Evolutionary conservation across 2,329 filamentous ascomycete species (phyloP).

Genomic region (Tolypocladium paradoxum): DNA sequence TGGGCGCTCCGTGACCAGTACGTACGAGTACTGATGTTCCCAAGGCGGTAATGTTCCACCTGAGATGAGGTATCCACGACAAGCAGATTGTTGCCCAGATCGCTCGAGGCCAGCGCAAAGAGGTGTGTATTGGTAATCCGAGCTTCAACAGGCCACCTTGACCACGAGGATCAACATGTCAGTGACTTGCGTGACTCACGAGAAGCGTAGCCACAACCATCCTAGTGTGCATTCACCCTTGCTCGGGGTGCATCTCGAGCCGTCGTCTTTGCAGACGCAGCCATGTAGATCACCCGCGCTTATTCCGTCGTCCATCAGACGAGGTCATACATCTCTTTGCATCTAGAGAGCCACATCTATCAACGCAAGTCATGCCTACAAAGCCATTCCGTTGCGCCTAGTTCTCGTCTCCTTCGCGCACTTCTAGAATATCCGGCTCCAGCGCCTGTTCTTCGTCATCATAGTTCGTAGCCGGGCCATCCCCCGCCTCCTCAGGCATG

Average conservation of each 20-base stretch:
- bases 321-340: not conserved
- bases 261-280: not conserved
- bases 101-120: not conserved
- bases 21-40: not conserved
- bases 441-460: conserved; percentile 18
- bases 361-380: not conserved
- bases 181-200: not conserved
- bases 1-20: not conserved
- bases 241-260: not conserved
- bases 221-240: not conserved
- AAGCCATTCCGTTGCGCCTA: not conserved
- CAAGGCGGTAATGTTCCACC: not conserved
- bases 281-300: not conserved
- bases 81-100: not conserved
- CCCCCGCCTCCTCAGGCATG: conserved; percentile 14
- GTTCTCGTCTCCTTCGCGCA: conserved; percentile 19
- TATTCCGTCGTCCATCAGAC: not conserved
- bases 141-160: not conserved
- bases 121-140: not conserved
- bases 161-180: not conserved
- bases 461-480: conserved; percentile 18
- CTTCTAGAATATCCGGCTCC: conserved; percentile 25
- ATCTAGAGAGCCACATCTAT: not conserved
- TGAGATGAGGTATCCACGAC: not conserved
- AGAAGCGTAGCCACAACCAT: not conserved